phyloP scores from a whole-genome alignment of 2,329 filamentous ascomycete genomes.

The Coniochaeta hoffmannii region DNA sequence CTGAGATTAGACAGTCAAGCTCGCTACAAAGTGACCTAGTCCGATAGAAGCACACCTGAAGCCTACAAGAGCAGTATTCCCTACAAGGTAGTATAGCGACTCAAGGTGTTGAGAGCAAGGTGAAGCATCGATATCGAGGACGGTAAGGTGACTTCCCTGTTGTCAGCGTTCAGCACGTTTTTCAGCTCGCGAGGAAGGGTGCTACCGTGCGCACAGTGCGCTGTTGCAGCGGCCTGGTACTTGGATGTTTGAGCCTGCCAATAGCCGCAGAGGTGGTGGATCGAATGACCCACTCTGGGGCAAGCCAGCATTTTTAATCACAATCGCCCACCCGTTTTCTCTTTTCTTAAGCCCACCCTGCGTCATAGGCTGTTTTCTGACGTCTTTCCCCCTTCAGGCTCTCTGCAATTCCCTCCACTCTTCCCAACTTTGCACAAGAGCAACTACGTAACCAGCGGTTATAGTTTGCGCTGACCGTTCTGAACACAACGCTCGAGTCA shows the following conservation, averaged over 20 bases:
- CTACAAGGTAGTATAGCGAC: no score
- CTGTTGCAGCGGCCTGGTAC: not conserved
- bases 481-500: not conserved
- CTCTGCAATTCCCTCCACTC: constrained; percentile 1
- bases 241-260: not conserved
- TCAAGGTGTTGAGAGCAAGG: no score
- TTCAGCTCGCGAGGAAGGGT: not conserved
- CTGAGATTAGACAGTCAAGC: no score
- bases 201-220: not conserved
- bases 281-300: not conserved
- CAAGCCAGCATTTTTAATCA: constrained; percentile 5
- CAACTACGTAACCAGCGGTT: constrained; percentile 1
- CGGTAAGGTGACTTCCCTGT: no score
- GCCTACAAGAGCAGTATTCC: no score
- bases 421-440: not conserved
- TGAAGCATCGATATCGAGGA: no score
- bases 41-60: no score
- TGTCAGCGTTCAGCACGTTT: not conserved
- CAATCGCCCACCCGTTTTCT: constrained; percentile 2
- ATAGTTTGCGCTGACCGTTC: not conserved
- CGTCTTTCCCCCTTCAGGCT: constrained; percentile 4
- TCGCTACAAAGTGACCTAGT: no score
- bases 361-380: constrained; percentile 6
- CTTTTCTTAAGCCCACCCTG: constrained; percentile 4
- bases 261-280: not conserved